These are phyloP conservation scores for Thelephora ganbajun DNA, from an alignment of 768 basidiomycete species.

Conservation along the genomic window DNA sequence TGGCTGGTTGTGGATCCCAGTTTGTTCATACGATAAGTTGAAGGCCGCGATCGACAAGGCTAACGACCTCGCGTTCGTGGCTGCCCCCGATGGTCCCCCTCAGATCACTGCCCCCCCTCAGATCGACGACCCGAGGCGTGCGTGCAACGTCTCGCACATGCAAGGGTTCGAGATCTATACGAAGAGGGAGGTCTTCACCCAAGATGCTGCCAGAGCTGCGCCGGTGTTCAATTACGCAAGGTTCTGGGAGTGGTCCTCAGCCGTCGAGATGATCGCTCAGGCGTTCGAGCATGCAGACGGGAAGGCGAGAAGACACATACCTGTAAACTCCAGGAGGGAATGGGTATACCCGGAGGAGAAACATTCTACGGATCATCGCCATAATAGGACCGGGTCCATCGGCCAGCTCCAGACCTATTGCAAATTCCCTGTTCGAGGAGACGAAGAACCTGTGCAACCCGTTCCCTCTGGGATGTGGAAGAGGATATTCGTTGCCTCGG, in stretches of 20 bases:
- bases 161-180: not conserved
- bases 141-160: slow-evolving; percentile 1
- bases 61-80: slow-evolving; percentile 16
- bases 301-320: not conserved
- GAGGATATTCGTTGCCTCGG: slow-evolving; percentile 18
- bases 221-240: slow-evolving; percentile 14
- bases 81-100: slow-evolving; percentile 3
- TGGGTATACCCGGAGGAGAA: not conserved
- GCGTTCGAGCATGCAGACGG: slow-evolving; percentile 2
- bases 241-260: slow-evolving; percentile 8
- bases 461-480: slow-evolving; percentile 3
- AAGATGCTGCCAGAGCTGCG: slow-evolving; percentile 10
- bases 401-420: slow-evolving; percentile 10
- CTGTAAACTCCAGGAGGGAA: not conserved
- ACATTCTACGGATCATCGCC: slow-evolving; percentile 10
- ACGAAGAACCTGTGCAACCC: not conserved
- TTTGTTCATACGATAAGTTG: slow-evolving; percentile 13
- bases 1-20: slow-evolving; percentile 29
- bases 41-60: slow-evolving; percentile 16
- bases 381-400: slow-evolving; percentile 5
- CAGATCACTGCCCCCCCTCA: not conserved
- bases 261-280: slow-evolving; percentile 8
- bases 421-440: not conserved
- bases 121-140: not conserved
- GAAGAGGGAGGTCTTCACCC: not conserved